Evolutionary conservation across 257 asterid genomes (phyloP).

Genomic region (Nicotiana paniculata): DNA sequence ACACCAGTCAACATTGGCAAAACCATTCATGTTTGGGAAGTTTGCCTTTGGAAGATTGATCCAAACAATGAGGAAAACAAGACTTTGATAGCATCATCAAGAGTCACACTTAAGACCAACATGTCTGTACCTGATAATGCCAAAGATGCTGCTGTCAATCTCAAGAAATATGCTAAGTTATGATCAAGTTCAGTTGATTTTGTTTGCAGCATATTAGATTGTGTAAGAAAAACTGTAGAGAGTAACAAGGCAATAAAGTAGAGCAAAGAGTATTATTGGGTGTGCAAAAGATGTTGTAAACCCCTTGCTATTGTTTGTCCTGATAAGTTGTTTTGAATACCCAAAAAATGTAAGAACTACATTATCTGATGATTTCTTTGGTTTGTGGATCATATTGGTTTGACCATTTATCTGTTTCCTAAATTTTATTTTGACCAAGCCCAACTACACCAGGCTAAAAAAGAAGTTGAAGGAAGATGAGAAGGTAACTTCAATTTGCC

Average conservation of each 20-base stretch:
- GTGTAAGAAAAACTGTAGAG: not conserved
- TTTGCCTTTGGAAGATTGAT: conserved; percentile 46
- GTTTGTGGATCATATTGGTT: not conserved
- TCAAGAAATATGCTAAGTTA: conserved; percentile 56
- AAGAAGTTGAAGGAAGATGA: not conserved
- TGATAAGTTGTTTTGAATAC: not conserved
- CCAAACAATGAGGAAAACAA: conserved; percentile 26
- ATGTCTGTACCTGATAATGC: conserved; percentile 55
- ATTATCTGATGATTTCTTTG: not conserved
- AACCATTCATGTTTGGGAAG: conserved; percentile 88
- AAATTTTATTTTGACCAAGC: not conserved
- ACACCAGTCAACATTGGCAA: conserved; percentile 53
- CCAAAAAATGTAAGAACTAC: not conserved
- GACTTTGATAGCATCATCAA: conserved; percentile 54
- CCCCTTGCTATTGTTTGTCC: not conserved
- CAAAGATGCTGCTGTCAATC: conserved; percentile 38
- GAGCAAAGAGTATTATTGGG: not conserved
- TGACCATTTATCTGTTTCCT: not conserved
- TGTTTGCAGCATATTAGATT: not conserved
- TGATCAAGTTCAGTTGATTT: conserved; percentile 12
- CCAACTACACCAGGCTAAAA: not conserved
- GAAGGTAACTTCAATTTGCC: not conserved
- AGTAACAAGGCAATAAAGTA: not conserved
- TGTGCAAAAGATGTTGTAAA: not conserved
- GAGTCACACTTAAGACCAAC: conserved; percentile 69